These are phyloP conservation scores for Volvariella volvacea DNA, from an alignment of 1,284 basidiomycete genomes.

Conservation along the genomic window DNA sequence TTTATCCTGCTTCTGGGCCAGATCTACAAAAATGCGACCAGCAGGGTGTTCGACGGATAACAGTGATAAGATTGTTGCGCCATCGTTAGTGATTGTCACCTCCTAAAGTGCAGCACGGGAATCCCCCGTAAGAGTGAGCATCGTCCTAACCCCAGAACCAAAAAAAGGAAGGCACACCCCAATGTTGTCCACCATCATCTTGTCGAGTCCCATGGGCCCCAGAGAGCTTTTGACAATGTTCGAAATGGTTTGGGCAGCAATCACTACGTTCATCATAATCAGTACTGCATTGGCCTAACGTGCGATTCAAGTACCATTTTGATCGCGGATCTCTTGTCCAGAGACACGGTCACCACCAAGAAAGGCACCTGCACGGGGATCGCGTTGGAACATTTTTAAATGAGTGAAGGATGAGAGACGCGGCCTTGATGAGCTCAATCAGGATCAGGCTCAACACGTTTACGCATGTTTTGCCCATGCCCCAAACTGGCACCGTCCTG, in stretches of 20 bases:
- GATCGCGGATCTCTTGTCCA: conserved; percentile 94
- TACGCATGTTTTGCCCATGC: too few relatives aligned
- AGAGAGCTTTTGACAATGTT: conserved; percentile 97
- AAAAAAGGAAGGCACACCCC: conserved; percentile 51
- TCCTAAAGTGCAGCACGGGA: conserved; percentile 48
- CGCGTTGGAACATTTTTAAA: conserved; percentile 70
- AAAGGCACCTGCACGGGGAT: conserved; percentile 84
- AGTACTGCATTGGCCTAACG: conserved; percentile 2
- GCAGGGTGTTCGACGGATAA: conserved; percentile 93
- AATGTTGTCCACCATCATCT: conserved; percentile 99
- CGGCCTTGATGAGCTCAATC: neutral
- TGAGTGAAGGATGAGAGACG: neutral
- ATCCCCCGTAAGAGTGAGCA: conserved; percentile 5
- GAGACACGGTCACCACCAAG: conserved; percentile 91
- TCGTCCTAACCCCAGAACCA: neutral
- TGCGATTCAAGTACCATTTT: conserved; percentile 66
- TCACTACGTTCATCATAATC: conserved; percentile 46
- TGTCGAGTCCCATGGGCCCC: conserved; percentile 92
- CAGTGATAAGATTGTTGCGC: conserved; percentile 93
- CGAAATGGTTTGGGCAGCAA: conserved; percentile 93
- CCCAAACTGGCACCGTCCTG: too few relatives aligned
- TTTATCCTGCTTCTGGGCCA: conserved; percentile 99
- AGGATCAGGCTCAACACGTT: too few relatives aligned
- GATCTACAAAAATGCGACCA: conserved; percentile 93
- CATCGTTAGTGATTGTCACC: conserved; percentile 99